A percentile compares a stretch with the other conserved stretches of the same genome.
These are phyloP conservation scores for Lathyrus aphaca DNA, from an alignment of 306 rosid genomes.

Conservation along the genomic window DNA sequence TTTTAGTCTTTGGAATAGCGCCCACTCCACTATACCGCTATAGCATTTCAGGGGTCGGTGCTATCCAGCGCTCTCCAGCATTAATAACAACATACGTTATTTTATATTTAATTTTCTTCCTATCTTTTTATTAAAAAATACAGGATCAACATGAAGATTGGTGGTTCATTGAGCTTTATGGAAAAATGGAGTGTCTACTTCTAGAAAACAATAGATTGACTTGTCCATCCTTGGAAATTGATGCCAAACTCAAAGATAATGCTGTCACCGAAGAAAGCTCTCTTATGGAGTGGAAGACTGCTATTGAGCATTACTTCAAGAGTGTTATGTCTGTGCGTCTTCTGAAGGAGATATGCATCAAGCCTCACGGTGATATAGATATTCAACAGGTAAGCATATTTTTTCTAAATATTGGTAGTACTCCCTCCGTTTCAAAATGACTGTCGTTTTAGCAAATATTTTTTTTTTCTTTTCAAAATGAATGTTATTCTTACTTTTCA, in stretches of 20 bases:
- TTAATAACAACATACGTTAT: too few relatives aligned
- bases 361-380: constrained; percentile 70
- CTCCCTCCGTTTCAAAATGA: too few relatives aligned
- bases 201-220: constrained; percentile 47
- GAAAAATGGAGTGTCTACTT: constrained; percentile 58
- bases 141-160: constrained; percentile 73
- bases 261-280: constrained; percentile 36
- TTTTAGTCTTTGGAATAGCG: too few relatives aligned
- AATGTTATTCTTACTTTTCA: too few relatives aligned
- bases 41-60: too few relatives aligned
- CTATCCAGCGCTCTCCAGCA: too few relatives aligned
- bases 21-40: too few relatives aligned
- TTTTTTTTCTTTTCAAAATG: too few relatives aligned
- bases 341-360: constrained; percentile 66
- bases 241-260: constrained; percentile 32
- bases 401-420: neutral
- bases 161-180: constrained; percentile 84
- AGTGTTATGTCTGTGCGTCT: constrained; percentile 70
- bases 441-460: too few relatives aligned
- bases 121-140: constrained; percentile 2
- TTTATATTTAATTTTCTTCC: too few relatives aligned
- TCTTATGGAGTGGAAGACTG: constrained; percentile 63
- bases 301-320: constrained; percentile 67
- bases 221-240: constrained; percentile 41
- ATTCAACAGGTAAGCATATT: constrained; percentile 63